Base-by-base conservation (phyloP, 305 asterid species). In the Fraxinus dipetala region DNA sequence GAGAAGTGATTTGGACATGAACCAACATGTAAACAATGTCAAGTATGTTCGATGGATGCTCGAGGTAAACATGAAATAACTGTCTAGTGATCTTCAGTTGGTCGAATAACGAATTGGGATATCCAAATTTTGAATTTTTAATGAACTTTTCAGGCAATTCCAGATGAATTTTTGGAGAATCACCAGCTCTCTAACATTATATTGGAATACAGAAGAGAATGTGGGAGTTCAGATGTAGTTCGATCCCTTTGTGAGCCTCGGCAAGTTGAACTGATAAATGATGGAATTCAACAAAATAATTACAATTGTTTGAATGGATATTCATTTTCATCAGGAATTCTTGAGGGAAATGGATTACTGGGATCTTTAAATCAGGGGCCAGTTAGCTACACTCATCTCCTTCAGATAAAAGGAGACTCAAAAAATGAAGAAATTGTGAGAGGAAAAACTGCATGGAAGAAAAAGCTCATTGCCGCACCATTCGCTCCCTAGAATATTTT, bases 1-100 rank as follows among this genome's bases (percentile, higher is more conserved):
- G 86, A 92, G 98, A 86, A 90, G 93, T 79, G 98, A 95, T 85
- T 77, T 95, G 89, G 98, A 95, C 92, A 93, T 95, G 98, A 95
- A 95, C 87, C 97, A 95, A 1, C 98, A 95, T 78, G 98, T 95
- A 48, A 95, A 95, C 92, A 91, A 93, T 78, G 98, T 92, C 22
- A 95, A 93, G 86, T 93, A 93, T 75, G 92, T 93, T 4, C 56
- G 91, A 76, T 95, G 98, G 98, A 93, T 95, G 98, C 92, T 95
- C 7, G 98, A 95, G 97, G 98, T 95, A 90, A 88, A 22, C 4
- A 34, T 8, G 76, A 31, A 20, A 70, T 18, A 6, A 43, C 43
- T 22, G 40, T 59, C 14, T 16, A 30, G 2, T 51, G 43, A 54
- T 26, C 43, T 34, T 7, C 0, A 16, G 18, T 16, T 36, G 72